phyloP scores from a whole-genome alignment of 768 basidiomycete species.

The Cubamyces sp. region DNA sequence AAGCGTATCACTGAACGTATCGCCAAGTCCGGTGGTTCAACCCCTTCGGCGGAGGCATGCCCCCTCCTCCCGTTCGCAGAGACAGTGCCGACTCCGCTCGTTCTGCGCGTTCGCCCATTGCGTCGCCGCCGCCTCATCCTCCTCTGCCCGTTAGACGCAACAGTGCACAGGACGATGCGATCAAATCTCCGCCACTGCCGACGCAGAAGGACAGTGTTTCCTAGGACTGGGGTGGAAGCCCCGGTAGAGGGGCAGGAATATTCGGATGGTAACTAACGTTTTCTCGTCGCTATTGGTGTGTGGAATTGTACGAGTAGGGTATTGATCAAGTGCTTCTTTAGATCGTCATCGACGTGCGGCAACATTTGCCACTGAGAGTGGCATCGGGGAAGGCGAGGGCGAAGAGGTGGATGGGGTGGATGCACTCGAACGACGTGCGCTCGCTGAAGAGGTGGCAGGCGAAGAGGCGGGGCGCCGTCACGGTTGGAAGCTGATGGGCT shows the following conservation, averaged over 20 bases:
- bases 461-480: too few relatives aligned
- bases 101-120: constrained; percentile 24
- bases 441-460: constrained; percentile 24
- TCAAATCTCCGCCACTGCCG: constrained; percentile 5
- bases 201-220: constrained; percentile 28
- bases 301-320: constrained; percentile 28
- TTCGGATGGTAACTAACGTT: constrained; percentile 42
- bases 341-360: constrained; percentile 13
- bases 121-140: constrained; percentile 13
- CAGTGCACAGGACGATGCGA: neutral
- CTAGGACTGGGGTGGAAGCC: too few relatives aligned
- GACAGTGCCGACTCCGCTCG: constrained; percentile 31
- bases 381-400: neutral
- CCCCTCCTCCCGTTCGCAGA: constrained; percentile 24
- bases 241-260: constrained; percentile 18
- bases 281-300: constrained; percentile 7
- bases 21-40: constrained; percentile 66
- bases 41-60: constrained; percentile 46
- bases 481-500: too few relatives aligned
- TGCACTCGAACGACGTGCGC: neutral
- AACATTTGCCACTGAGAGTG: neutral
- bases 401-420: constrained; percentile 14
- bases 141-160: constrained; percentile 25
- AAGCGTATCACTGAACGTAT: constrained; percentile 61
- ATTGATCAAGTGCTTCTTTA: constrained; percentile 30